Conservation (phyloP, 2,329 filamentous ascomycete species). For the Penicillium expansum region DNA sequence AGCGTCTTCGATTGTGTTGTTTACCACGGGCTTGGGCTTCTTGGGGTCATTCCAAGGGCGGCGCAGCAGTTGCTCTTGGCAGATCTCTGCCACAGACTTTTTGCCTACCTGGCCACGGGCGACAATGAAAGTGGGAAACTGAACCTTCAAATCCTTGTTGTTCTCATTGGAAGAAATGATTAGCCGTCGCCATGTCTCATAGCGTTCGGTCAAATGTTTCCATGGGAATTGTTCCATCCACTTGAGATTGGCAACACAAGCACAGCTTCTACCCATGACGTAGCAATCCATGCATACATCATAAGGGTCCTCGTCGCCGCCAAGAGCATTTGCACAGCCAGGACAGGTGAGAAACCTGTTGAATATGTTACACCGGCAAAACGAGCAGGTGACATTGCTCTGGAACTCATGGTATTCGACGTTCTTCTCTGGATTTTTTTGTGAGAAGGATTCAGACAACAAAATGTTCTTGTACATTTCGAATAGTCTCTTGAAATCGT, state of each 20-base stretch:
- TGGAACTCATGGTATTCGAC: slow-evolving; percentile 79
- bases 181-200: slow-evolving; percentile 78
- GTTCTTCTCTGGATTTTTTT: slow-evolving; percentile 58
- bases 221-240: slow-evolving; percentile 95
- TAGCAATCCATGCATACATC: slow-evolving; percentile 99
- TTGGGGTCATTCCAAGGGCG: slow-evolving; percentile 80
- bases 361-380: slow-evolving; percentile 94
- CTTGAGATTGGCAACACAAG: slow-evolving; percentile 76
- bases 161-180: slow-evolving; percentile 72
- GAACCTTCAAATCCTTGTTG: slow-evolving; percentile 52
- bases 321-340: slow-evolving; percentile 67
- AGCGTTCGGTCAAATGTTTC: slow-evolving; percentile 71
- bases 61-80: slow-evolving; percentile 77
- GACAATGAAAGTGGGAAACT: slow-evolving; percentile 60
- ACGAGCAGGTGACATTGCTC: slow-evolving; percentile 90
- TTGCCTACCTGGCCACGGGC: slow-evolving; percentile 66
- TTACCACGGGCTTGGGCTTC: slow-evolving; percentile 51
- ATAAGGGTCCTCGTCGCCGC: slow-evolving; percentile 75
- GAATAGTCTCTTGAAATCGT: slow-evolving; percentile 81
- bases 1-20: slow-evolving; percentile 27
- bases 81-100: slow-evolving; percentile 87
- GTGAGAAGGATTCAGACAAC: slow-evolving; percentile 80
- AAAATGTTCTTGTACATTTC: slow-evolving; percentile 73
- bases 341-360: slow-evolving; percentile 94
- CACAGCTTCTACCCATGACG: slow-evolving; percentile 91